Percentiles rank a stretch among this genome's conserved stretches.
Evolutionary conservation across 768 basidiomycete genomes (phyloP).

Genomic region (Lyophyllum semitale): DNA sequence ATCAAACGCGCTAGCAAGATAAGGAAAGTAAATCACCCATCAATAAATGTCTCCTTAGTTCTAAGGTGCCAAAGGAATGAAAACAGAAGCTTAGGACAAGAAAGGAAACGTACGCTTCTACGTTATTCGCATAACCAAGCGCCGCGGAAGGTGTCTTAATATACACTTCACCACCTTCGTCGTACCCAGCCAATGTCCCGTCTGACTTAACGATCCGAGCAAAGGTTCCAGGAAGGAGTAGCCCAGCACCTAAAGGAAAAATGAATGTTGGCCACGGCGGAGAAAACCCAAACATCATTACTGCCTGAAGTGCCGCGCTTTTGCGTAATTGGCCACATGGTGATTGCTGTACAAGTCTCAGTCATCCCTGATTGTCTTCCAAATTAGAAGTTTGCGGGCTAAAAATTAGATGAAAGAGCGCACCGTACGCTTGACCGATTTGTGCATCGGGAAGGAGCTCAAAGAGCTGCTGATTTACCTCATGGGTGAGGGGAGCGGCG

Average conservation of each 20-base stretch:
- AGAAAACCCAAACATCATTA: conserved; percentile 14
- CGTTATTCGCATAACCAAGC: conserved; percentile 59
- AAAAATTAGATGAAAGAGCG: background rate
- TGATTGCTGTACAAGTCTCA: conserved; percentile 55
- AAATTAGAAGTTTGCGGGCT: background rate
- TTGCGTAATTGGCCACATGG: conserved; percentile 47
- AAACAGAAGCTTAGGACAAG: background rate
- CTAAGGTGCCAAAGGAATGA: conserved; percentile 32
- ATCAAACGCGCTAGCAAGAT: background rate
- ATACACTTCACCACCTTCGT: conserved; percentile 63
- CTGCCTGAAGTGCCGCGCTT: conserved; percentile 58
- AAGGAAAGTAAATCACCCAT: conserved; percentile 46
- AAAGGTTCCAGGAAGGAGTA: conserved; percentile 53
- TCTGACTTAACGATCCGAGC: conserved; percentile 59
- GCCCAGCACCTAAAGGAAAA: conserved; percentile 58
- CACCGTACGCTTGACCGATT: conserved; percentile 63
- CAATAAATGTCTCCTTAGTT: conserved; percentile 66
- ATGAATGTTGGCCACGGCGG: too few species aligned
- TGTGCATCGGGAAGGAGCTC: conserved; percentile 51
- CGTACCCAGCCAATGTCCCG: conserved; percentile 53
- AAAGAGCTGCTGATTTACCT: conserved; percentile 51
- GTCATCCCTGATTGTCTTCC: conserved; percentile 54
- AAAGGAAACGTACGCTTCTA: conserved; percentile 54
- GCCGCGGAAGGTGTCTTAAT: conserved; percentile 57
- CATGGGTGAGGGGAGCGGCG: conserved; percentile 60